phyloP scores from a whole-genome alignment of 2,329 filamentous ascomycete genomes.

The Blastomyces percursus region DNA sequence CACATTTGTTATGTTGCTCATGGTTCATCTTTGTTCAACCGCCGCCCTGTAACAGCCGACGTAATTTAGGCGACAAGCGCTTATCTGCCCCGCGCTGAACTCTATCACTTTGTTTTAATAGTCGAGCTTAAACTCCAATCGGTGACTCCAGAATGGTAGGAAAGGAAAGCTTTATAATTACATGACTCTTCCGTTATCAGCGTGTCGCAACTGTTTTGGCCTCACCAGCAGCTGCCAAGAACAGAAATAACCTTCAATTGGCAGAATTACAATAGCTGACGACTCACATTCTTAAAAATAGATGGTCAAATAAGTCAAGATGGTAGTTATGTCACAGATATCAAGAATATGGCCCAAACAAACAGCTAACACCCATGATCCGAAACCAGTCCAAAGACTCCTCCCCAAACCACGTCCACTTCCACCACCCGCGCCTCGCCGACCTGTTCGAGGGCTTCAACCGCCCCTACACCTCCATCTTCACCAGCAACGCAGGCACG shows the following conservation, averaged over 20 bases:
- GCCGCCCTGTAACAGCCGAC: too few species aligned
- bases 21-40: too few species aligned
- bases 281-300: background rate
- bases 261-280: background rate
- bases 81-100: too few species aligned
- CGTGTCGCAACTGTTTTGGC: background rate
- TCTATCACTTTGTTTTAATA: too few species aligned
- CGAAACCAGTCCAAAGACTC: conserved; percentile 39
- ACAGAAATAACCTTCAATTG: background rate
- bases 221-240: background rate
- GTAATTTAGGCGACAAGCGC: too few species aligned
- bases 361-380: conserved; percentile 5
- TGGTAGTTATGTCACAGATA: conserved; percentile 14
- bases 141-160: too few species aligned
- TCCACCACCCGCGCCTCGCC: conserved; percentile 38
- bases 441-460: conserved; percentile 43
- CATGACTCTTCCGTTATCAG: background rate
- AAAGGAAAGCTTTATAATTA: background rate
- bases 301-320: conserved; percentile 10
- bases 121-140: too few species aligned
- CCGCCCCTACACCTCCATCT: conserved; percentile 31
- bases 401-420: conserved; percentile 39
- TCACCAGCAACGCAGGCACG: conserved; percentile 12
- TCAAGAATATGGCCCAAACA: background rate
- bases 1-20: background rate